Conservation (phyloP, 2,329 filamentous ascomycete species). For the Furcasterigmium furcatum region DNA sequence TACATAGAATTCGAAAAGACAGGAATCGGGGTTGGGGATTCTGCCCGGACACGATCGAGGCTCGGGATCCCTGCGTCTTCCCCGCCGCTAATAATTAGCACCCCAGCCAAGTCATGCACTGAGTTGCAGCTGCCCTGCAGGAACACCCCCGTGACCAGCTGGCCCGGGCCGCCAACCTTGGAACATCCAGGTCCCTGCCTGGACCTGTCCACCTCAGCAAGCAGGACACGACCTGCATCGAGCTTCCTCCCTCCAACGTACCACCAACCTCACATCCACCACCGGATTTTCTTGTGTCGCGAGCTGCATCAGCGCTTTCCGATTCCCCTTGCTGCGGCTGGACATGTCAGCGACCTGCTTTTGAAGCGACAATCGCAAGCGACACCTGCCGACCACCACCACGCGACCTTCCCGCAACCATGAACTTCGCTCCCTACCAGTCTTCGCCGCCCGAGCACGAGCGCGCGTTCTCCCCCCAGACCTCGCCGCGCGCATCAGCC, state of each 20-base stretch:
- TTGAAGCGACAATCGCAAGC: too few relatives aligned
- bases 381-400: too few relatives aligned
- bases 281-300: too few relatives aligned
- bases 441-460: slow-evolving; percentile 83
- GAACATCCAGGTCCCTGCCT: not conserved
- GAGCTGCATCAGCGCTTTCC: too few relatives aligned
- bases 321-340: too few relatives aligned
- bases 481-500: slow-evolving; percentile 54
- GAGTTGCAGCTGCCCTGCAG: not conserved
- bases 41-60: too few relatives aligned
- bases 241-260: not conserved
- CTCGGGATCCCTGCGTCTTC: not conserved
- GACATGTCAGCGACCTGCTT: too few relatives aligned
- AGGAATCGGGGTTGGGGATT: too few relatives aligned
- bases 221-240: not conserved
- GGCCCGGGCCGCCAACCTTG: not conserved
- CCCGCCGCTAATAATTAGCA: not conserved
- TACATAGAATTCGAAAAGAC: too few relatives aligned
- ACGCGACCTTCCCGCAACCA: slow-evolving; percentile 30
- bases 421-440: slow-evolving; percentile 98
- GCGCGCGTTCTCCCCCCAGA: slow-evolving; percentile 68
- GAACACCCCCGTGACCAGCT: not conserved
- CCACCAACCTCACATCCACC: not conserved
- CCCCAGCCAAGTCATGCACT: not conserved
- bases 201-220: not conserved